Evolutionary conservation across 345 rosid genomes (phyloP), one percentile per base, ranked within the genome.

Genomic region (Lumnitzera racemosa): DNA sequence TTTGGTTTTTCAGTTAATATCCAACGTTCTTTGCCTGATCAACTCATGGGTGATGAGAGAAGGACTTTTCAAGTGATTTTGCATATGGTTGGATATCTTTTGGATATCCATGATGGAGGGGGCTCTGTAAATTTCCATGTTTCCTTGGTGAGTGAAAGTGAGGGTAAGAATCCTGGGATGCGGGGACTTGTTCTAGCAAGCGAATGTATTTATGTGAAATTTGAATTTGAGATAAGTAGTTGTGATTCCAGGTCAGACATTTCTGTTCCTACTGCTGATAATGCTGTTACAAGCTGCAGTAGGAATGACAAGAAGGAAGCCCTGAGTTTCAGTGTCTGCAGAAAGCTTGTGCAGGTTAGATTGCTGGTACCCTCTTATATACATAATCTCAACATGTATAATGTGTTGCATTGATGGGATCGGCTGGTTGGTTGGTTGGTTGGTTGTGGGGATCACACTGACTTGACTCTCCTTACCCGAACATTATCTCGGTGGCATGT

Each of bases 61-160:
- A 84, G 96, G 74, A 76, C 95, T 51, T 86, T 86, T 70, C 99
- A 94, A 78, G 91, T 94, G 72, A 84, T 94, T 70, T 78, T 94
- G 74, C 94, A 90, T 62, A 81, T 87, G 95, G 83, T 86, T 72
- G 99, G 99, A 15, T 78, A 82, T 70, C 76, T 92, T 24, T 72
- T 89, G 75, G 84, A 86, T 65, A 61, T 76, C 58, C 68, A 80
- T 60, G 71, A 68, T 51, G 87, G 91, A 59, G 78, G 79, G 59
- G 87, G 81, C 55, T 68, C 74, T 11, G 78, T 94, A n/a, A 53
- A 62, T 14, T 81, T 94, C 56, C 76, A 83, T 57, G 92, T 87
- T 55, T 75, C 67, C 58, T 75, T 72, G 7, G 86, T 72, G 47
- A 77, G 69, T 3, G 61, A 70, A 23, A 75, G 80, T 51, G 79